phyloP scores from a whole-genome alignment of 2,329 filamentous ascomycete species.

The Alternaria gaisen region DNA sequence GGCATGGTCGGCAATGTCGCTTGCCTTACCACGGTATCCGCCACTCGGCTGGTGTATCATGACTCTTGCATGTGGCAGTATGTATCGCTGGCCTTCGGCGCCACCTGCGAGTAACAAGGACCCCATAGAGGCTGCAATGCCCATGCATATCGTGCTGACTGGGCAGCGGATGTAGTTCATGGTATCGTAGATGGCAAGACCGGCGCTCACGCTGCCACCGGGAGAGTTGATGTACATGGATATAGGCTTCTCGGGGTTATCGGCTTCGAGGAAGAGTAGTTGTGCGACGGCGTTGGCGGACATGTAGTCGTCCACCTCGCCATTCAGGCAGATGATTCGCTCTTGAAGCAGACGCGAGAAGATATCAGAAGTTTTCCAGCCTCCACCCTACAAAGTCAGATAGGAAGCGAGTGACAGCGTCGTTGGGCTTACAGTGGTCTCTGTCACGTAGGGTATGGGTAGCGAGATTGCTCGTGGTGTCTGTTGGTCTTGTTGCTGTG shows the following conservation, averaged over 20 bases:
- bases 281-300: conserved; percentile 96
- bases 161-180: conserved; percentile 96
- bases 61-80: conserved; percentile 89
- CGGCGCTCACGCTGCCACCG: conserved; percentile 88
- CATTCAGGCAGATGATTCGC: conserved; percentile 93
- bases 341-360: conserved; percentile 67
- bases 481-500: conserved; percentile 29
- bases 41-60: conserved; percentile 98
- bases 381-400: conserved; percentile 57
- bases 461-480: conserved; percentile 50
- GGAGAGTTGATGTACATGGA: conserved; percentile 98
- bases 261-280: conserved; percentile 96
- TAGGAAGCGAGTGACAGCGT: neutral
- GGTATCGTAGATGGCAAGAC: conserved; percentile 93
- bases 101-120: conserved; percentile 88
- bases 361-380: conserved; percentile 61
- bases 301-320: conserved; percentile 86
- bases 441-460: conserved; percentile 61
- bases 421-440: conserved; percentile 54
- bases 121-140: conserved; percentile 95
- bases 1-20: conserved; percentile 94
- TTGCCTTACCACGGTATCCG: conserved; percentile 71
- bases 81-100: conserved; percentile 82
- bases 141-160: conserved; percentile 93
- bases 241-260: conserved; percentile 92